Evolutionary conservation across 164 flowering plant species (phyloP).

Genomic region (Santalum album): DNA sequence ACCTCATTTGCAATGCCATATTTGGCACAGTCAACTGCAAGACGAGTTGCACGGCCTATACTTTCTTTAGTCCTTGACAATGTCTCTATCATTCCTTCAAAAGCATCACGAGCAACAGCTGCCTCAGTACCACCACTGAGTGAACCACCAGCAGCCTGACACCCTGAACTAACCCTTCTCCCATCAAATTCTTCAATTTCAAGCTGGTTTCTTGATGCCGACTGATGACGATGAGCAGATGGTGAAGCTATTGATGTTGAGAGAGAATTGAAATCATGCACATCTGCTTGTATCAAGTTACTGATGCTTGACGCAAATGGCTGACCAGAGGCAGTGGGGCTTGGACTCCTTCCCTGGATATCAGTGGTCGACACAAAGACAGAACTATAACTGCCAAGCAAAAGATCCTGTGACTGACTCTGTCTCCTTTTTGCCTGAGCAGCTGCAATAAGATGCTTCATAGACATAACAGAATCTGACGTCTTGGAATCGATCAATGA

Average conservation of each 20-base stretch:
- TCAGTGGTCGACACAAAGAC: constrained; percentile 21
- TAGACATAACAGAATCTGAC: constrained; percentile 51
- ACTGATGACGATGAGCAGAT: constrained; percentile 29
- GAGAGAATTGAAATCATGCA: constrained; percentile 24
- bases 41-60: constrained; percentile 99
- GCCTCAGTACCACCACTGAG: constrained; percentile 96
- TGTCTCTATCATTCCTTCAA: constrained; percentile 99
- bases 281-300: constrained; percentile 28
- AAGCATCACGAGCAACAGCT: constrained; percentile 97
- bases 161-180: constrained; percentile 51
- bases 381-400: constrained; percentile 22
- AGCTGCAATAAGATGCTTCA: constrained; percentile 89
- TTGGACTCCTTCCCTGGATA: constrained; percentile 36
- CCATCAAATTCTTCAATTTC: constrained; percentile 59
- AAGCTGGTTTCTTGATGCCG: constrained; percentile 29
- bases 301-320: constrained; percentile 27
- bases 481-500: constrained; percentile 29
- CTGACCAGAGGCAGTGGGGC: constrained; percentile 33
- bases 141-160: constrained; percentile 46
- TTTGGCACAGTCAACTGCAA: constrained; percentile 96
- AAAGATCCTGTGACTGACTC: constrained; percentile 41
- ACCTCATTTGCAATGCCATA: constrained; percentile 97
- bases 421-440: constrained; percentile 88
- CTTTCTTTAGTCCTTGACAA: constrained; percentile 97
- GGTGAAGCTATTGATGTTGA: constrained; percentile 38